Evolutionary conservation across 169 alveolate species (phyloP), one percentile per base, ranked within the genome.

Genomic region (Cyclospora cayetanensis): DNA sequence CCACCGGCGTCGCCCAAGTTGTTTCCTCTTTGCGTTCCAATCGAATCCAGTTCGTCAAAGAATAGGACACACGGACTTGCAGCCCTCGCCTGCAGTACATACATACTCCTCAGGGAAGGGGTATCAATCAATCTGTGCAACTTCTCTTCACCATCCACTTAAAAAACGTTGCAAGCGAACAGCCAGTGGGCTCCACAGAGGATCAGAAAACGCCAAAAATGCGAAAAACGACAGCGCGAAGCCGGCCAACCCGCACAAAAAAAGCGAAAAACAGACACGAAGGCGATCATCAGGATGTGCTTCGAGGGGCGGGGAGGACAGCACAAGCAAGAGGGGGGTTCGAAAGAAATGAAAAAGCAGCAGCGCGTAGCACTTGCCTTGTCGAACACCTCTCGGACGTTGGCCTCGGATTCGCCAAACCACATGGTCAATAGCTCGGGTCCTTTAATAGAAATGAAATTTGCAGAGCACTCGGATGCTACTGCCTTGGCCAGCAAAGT

Each of bases 371-470:
- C n/a, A 20, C 93, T 41, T 7, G 91, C 99, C 97, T 99, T 99
- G 96, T 99, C 99, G 93, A 99, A 99, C 31, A 99, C 99, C 94
- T 99, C 99, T 84, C 99, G 97, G 25, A 99, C 99, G 94, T 99
- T 99, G 11, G 99, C 99, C 96, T 98, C 99, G 34, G 99, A 97
- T 90, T 99, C 99, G 50, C 99, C 99, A 93, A 99, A 98, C 99
- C 94, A 94, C 99, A 99, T 98, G 27, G 99, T 99, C 89, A 99
- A 95, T 70, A 99, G 96, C 95, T 99, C 99, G 22, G 99, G 99
- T 18, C 99, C 99, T 93, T 99, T 99, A 87, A 99, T 98, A 31
- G 99, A 98, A 34, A 99, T 98, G 96, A 99, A 99, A 97, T 99
- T 99, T 11, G 99, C 99, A 42, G 99, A 98, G 50, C 94, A 82